Base-by-base conservation (phyloP, 2,329 filamentous ascomycete species). In the Cryphonectria parasitica region DNA sequence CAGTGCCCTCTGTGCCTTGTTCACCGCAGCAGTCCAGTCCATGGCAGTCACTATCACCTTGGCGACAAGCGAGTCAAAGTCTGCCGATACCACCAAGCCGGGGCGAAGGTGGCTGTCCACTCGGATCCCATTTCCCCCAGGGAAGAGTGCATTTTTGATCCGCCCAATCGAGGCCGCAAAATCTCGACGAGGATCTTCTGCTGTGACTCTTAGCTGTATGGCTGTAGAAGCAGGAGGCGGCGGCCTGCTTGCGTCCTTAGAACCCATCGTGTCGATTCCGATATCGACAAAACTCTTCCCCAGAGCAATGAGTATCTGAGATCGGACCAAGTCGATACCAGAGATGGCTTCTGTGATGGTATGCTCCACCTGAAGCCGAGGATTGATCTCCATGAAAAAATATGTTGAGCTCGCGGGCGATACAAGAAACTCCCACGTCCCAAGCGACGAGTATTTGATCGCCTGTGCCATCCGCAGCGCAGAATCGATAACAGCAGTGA, bases 351-450 rank as follows among this genome's bases (percentile, higher is more conserved):
- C 88, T 0, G 87, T 89, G 67, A 90, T 84, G 0, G 88, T 89
- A 75, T 90, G 88, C 73, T 90, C 88, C 54, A 90, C 88, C 75
- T 90, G 88, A 2, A 90, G 77, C 2, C 88, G 81, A 0, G 88
- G 88, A 69, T 90, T 90, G 73, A 89, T 83, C 74, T 90, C 88
- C 7, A 90, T 77, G 74, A 90, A 90, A 77, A 84, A 90, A 76
- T 85, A 88, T 34, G 87, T 83, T 1, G 77, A 76, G 0, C 78
- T 83, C 0, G 77, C 71, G 15, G 85, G 83, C 69, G 86, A 86
- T 17, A 89, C 82, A 0, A 91, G 80, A 70, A 91, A 91, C 75
- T 91, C 89, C 73, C 90, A 90, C 0, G 89, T 91, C 11, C 89
- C 89, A 0, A 91, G 80, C 0, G 86, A 89, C 64, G 81, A 80